Conservation (phyloP, 148 eudicot species). For the Fallopia convolvulus region DNA sequence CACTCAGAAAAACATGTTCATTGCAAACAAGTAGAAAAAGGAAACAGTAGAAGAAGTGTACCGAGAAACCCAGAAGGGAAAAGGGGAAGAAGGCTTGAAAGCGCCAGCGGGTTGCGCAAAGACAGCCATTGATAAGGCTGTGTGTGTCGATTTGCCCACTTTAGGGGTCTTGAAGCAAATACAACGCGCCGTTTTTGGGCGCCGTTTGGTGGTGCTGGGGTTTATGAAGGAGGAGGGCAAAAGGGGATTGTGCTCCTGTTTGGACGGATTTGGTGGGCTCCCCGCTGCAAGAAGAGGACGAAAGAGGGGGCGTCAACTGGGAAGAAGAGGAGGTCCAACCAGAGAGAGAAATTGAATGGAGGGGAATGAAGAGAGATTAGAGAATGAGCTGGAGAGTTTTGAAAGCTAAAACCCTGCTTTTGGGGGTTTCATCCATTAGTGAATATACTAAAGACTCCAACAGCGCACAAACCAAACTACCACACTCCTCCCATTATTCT, state of each 20-base stretch:
- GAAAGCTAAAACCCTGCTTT: not conserved
- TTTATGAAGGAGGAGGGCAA: conserved; percentile 14
- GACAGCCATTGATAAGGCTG: conserved; percentile 35
- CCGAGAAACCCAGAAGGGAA: conserved; percentile 35
- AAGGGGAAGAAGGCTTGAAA: conserved; percentile 32
- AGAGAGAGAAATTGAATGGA: not conserved
- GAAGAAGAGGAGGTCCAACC: not conserved
- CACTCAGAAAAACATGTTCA: not conserved
- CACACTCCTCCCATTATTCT: too few species aligned
- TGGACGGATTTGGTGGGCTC: conserved; percentile 4
- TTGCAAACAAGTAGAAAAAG: not conserved
- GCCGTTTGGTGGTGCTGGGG: not conserved
- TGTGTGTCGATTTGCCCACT: conserved; percentile 31
- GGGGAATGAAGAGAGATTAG: not conserved
- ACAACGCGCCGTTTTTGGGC: conserved; percentile 41
- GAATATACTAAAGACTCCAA: too few species aligned
- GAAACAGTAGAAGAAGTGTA: conserved; percentile 23
- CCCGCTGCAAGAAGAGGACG: not conserved
- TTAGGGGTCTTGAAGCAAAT: conserved; percentile 25
- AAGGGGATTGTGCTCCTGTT: not conserved
- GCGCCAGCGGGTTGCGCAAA: conserved; percentile 28
- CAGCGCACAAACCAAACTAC: too few species aligned
- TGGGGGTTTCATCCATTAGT: not conserved
- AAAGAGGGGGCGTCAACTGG: conserved; percentile 6
- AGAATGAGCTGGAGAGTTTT: not conserved